Percentiles rank a stretch among this genome's conserved stretches.
phyloP scores from a whole-genome alignment of 164 flowering plant species.

The Berberis thunbergii region DNA sequence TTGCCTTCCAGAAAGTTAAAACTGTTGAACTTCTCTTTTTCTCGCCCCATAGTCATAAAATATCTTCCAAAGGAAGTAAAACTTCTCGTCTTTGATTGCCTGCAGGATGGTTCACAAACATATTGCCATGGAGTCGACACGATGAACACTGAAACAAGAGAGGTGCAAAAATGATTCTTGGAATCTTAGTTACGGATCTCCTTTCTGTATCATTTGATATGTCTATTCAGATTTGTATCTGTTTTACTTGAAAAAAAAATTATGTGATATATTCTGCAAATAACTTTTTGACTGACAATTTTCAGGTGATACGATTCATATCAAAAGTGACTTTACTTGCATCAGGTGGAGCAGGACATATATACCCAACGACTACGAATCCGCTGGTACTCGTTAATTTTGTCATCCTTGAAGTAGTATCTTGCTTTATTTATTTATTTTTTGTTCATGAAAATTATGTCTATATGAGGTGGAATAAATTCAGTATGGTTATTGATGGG shows the following conservation, averaged over 20 bases:
- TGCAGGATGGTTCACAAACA: slow-evolving; percentile 73
- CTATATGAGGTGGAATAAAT: no score
- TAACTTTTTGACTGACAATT: slow-evolving; percentile 7
- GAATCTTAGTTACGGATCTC: no score
- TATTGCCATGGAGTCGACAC: slow-evolving; percentile 90
- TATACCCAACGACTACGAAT: slow-evolving; percentile 93
- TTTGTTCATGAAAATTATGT: no score
- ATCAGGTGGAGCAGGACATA: slow-evolving; percentile 97
- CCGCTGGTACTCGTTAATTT: slow-evolving; percentile 51
- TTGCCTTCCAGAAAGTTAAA: no score
- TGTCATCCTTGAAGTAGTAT: not conserved
- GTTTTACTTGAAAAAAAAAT: not conserved
- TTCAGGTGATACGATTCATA: slow-evolving; percentile 74
- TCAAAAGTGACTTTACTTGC: slow-evolving; percentile 92
- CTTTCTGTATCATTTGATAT: not conserved
- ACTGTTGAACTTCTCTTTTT: no score
- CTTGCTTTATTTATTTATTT: no score
- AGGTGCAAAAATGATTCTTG: slow-evolving; percentile 34
- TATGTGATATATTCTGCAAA: no score
- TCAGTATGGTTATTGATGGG: no score
- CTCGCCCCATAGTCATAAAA: no score
- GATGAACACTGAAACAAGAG: slow-evolving; percentile 69
- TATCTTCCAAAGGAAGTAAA: not conserved
- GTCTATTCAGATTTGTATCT: not conserved
- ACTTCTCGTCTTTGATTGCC: slow-evolving; percentile 4